A percentile compares a stretch with the other conserved stretches of the same genome.
phyloP scores from a whole-genome alignment of 768 basidiomycete species.

The Calvatia gigantea region DNA sequence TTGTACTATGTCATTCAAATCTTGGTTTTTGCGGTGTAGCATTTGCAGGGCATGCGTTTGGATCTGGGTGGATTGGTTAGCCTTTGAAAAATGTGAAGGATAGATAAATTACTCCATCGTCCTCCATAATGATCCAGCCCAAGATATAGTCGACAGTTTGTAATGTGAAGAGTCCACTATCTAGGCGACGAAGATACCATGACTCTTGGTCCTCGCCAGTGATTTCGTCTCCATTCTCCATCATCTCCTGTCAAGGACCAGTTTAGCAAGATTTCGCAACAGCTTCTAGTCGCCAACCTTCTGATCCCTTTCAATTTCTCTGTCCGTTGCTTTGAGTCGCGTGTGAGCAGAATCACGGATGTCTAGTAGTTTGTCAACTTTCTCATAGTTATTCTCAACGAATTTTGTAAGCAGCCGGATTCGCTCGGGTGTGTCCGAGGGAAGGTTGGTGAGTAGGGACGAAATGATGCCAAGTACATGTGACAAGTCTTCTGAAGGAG shows the following conservation, averaged over 20 bases:
- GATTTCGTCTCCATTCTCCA: slow-evolving; percentile 54
- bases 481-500: slow-evolving; percentile 75
- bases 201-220: slow-evolving; percentile 63
- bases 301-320: slow-evolving; percentile 67
- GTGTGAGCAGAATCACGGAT: slow-evolving; percentile 68
- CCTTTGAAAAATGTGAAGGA: not conserved
- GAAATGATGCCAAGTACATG: slow-evolving; percentile 88
- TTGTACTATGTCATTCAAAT: slow-evolving; percentile 64
- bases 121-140: slow-evolving; percentile 96
- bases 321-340: slow-evolving; percentile 58
- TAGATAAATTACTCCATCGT: slow-evolving; percentile 73
- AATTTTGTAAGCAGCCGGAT: slow-evolving; percentile 90
- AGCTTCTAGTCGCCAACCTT: slow-evolving; percentile 37
- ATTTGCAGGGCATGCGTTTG: slow-evolving; percentile 73
- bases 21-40: slow-evolving; percentile 68
- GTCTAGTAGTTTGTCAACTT: slow-evolving; percentile 90
- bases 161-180: slow-evolving; percentile 82
- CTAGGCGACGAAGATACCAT: slow-evolving; percentile 84
- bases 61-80: slow-evolving; percentile 47
- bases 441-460: slow-evolving; percentile 83
- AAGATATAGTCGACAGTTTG: slow-evolving; percentile 93
- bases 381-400: slow-evolving; percentile 89
- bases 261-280: not conserved
- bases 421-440: slow-evolving; percentile 77
- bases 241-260: slow-evolving; percentile 40